Percentiles rank a stretch among this genome's conserved stretches.
These are phyloP conservation scores for Macrophomina tecta DNA, from an alignment of 2,329 filamentous ascomycete genomes.

Conservation along the genomic window DNA sequence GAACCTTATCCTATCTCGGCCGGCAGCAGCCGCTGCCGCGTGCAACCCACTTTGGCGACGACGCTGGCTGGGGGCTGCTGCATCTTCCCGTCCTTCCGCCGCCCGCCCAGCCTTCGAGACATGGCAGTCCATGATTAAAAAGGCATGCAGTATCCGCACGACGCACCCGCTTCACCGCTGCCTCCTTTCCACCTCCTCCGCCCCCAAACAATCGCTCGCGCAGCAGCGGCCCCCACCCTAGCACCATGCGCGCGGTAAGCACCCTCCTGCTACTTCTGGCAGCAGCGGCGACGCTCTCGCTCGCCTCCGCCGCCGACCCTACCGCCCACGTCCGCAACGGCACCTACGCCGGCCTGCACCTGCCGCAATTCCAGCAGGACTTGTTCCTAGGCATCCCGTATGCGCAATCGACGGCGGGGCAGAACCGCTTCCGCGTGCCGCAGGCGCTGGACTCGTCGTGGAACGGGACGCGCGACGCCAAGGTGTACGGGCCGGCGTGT, in stretches of 20 bases:
- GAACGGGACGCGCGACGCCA: conserved; percentile 17
- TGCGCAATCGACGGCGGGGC: conserved; percentile 31
- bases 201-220: too few species aligned
- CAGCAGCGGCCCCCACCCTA: neutral
- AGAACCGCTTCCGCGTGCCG: conserved; percentile 24
- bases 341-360: conserved; percentile 42
- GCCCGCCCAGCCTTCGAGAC: too few species aligned
- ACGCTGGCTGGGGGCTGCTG: neutral
- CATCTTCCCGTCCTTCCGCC: too few species aligned
- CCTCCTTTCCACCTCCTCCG: too few species aligned
- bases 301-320: neutral
- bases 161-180: too few species aligned
- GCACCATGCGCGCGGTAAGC: neutral
- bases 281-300: neutral
- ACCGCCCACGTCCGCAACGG: conserved; percentile 41
- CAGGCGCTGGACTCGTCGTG: conserved; percentile 22
- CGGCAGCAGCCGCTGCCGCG: neutral
- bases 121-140: too few species aligned
- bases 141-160: too few species aligned
- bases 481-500: conserved; percentile 15
- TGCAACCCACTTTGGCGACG: neutral
- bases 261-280: neutral
- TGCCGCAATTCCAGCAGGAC: conserved; percentile 41
- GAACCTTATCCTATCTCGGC: neutral
- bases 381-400: conserved; percentile 41